These are phyloP conservation scores for Crotalaria pallida DNA, from an alignment of 306 rosid species.

Conservation along the genomic window DNA sequence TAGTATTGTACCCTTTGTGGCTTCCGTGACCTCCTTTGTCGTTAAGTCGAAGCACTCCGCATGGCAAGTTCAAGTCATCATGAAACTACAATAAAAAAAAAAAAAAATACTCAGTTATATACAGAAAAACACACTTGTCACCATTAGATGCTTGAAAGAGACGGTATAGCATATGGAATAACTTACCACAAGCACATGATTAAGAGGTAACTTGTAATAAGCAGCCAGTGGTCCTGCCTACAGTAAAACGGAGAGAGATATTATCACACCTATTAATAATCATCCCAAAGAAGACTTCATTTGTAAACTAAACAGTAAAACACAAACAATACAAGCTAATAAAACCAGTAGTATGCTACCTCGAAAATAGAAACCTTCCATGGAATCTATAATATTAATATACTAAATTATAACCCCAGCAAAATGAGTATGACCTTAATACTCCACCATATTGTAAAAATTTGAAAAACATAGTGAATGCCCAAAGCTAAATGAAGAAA, in stretches of 20 bases:
- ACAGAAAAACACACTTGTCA: background rate
- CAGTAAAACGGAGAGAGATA: slow-evolving; percentile 21
- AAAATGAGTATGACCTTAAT: background rate
- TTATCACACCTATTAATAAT: slow-evolving; percentile 19
- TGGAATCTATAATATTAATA: background rate
- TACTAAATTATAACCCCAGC: background rate
- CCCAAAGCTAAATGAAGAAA: background rate
- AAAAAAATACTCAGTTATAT: background rate
- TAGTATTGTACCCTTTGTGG: slow-evolving; percentile 68
- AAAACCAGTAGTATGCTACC: slow-evolving; percentile 7
- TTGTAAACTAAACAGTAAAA: slow-evolving; percentile 12
- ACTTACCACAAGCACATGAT: slow-evolving; percentile 82
- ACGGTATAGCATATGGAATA: background rate
- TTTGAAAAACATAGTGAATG: background rate
- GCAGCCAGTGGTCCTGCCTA: slow-evolving; percentile 92
- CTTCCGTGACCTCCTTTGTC: slow-evolving; percentile 78
- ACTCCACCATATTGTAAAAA: background rate
- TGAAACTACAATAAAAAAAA: slow-evolving; percentile 55
- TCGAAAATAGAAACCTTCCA: background rate
- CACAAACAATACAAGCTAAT: slow-evolving; percentile 4
- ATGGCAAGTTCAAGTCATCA: slow-evolving; percentile 83
- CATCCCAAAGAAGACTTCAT: background rate
- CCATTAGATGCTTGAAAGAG: background rate
- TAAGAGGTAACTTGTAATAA: slow-evolving; percentile 92
- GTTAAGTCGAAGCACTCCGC: slow-evolving; percentile 85